Evolutionary conservation across 805 yeast genomes (phyloP).

Genomic region (Suhomyces tanzawaensis): DNA sequence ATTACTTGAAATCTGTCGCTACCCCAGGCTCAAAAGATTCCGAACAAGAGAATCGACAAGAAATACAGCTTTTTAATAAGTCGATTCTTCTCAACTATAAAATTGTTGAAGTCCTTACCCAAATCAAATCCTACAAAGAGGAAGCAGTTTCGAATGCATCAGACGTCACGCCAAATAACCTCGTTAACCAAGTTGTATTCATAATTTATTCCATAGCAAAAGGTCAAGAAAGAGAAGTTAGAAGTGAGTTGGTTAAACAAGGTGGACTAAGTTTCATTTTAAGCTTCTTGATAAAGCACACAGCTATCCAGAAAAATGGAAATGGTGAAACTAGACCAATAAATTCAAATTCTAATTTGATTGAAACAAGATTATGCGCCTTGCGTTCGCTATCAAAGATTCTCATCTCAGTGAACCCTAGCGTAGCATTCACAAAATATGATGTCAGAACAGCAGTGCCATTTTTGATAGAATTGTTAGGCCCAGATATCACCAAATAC

Average conservation of each 20-base stretch:
- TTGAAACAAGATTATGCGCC: constrained; percentile 30
- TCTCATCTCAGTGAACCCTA: constrained; percentile 44
- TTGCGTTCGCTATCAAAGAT: constrained; percentile 45
- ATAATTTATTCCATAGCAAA: constrained; percentile 36
- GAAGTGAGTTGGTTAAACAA: constrained; percentile 43
- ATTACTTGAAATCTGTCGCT: constrained; percentile 38
- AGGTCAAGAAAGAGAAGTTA: constrained; percentile 20
- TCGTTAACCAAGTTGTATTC: constrained; percentile 25
- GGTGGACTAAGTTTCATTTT: constrained; percentile 43
- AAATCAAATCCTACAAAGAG: constrained; percentile 16
- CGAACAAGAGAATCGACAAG: constrained; percentile 20
- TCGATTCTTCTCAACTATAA: constrained; percentile 24
- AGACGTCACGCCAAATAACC: constrained; percentile 1
- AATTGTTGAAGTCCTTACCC: constrained; percentile 17
- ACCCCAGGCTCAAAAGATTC: constrained; percentile 25
- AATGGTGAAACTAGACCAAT: constrained; percentile 21
- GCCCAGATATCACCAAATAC: constrained; percentile 28
- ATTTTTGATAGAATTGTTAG: constrained; percentile 47
- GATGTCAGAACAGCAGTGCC: constrained; percentile 45
- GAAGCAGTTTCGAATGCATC: constrained; percentile 3
- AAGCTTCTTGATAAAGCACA: constrained; percentile 34
- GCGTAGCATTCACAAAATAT: constrained; percentile 37
- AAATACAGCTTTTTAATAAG: constrained; percentile 31
- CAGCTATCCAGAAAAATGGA: constrained; percentile 21
- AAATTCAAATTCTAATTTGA: constrained; percentile 10